Base-by-base conservation (phyloP, 169 alveolate species). In the Plasmodium inui region DNA sequence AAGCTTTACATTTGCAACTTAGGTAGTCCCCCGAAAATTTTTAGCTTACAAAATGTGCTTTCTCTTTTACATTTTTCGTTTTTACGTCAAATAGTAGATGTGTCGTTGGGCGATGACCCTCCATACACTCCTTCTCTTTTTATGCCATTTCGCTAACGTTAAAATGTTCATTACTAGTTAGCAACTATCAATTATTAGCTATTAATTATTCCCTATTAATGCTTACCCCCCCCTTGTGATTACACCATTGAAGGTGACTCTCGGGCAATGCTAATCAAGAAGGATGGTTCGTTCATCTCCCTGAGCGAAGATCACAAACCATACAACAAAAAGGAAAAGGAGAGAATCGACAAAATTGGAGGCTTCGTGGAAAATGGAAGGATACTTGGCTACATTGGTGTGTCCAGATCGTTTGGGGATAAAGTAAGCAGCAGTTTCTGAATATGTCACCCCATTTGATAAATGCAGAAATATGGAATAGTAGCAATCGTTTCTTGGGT, bases 351-450 rank as follows among this genome's bases (percentile, higher is more conserved):
- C 80, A 86, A 86, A 86, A 70, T 78, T 26, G 93, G 93, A 2
- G 93, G 93, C 4, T 86, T 86, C 55, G 93, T 86, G 44, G 93
- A 74, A 30, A 86, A 86, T 86, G 93, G 93, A 28, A 73, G 93
- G 80, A 78, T 86, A 86, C 93, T 86, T 44, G 93, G 93, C 4
- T 86, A 86, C 46, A 86, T 86, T 41, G 93, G 93, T 9, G 93
- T 86, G n/a, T 86, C 93, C 26, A 74, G 93, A 74, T 86, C 93
- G 32, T 86, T 86, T 50, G 93, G 93, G 46, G 93, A 86, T 53
- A 86, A 86, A 76, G 93, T 86, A 74, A 55, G 57, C 22, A 28
- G 14, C 41, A 73, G 46, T 28, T 39, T 57, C 41, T 34, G 50
- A 17, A 5, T 8, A 44, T 46, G 50, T 67, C 44, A 41, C 19